A percentile compares a stretch with the other conserved stretches of the same genome.
Conservation (phyloP, 805 yeast genomes). For the Yarrowia bubula region DNA sequence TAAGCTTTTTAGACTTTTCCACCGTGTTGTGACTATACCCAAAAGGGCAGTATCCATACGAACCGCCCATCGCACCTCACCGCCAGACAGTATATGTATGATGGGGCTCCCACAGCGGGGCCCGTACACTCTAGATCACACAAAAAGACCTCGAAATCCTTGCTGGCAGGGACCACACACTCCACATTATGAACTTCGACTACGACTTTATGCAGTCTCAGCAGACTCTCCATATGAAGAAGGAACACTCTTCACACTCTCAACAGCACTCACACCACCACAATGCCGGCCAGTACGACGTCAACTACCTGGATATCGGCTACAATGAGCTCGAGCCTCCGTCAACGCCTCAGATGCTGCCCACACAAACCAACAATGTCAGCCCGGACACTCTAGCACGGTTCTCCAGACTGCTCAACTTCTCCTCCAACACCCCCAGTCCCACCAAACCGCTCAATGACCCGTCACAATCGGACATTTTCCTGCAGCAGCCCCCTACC, state of each 20-base stretch:
- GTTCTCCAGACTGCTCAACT: conserved; percentile 21
- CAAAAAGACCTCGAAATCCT: not conserved
- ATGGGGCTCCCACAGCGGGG: not conserved
- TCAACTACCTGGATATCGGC: conserved; percentile 22
- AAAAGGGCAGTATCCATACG: conserved; percentile 15
- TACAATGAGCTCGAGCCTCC: conserved; percentile 25
- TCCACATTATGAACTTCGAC: conserved; percentile 12
- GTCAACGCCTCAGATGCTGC: conserved; percentile 13
- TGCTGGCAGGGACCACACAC: conserved; percentile 10
- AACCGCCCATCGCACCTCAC: conserved; percentile 23
- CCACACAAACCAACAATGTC: conserved; percentile 13
- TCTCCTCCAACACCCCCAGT: conserved; percentile 11
- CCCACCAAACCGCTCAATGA: conserved; percentile 25
- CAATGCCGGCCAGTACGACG: not conserved
- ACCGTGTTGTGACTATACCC: conserved; percentile 8
- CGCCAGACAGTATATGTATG: conserved; percentile 22
- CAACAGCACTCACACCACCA: not conserved
- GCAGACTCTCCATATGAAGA: conserved; percentile 12
- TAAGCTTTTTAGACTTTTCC: not conserved
- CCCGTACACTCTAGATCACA: not conserved
- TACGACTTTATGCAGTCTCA: conserved; percentile 18
- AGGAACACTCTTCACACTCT: not conserved
- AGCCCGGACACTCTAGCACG: conserved; percentile 17
- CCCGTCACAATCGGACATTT: conserved; percentile 5
- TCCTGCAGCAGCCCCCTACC: conserved; percentile 17